A percentile compares a stretch with the other conserved stretches of the same genome.
phyloP scores from a whole-genome alignment of 768 basidiomycete genomes.

The Hortiboletus campestris region DNA sequence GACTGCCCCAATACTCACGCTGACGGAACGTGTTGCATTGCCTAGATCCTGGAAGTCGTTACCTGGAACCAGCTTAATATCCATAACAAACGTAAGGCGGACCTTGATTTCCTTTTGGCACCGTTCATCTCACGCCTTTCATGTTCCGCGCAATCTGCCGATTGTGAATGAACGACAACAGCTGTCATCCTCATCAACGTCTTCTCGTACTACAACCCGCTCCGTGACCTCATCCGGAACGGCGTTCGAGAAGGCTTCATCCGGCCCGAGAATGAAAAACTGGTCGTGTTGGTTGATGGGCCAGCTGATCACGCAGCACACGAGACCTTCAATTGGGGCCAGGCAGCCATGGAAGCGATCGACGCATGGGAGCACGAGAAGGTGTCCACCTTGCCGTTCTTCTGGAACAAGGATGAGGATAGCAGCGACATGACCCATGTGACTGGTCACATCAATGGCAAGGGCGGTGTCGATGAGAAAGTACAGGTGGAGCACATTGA shows the following conservation, averaged over 20 bases:
- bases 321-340: constrained; percentile 74
- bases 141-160: background rate
- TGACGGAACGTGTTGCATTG: constrained; percentile 4
- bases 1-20: background rate
- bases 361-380: constrained; percentile 52
- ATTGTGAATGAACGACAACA: constrained; percentile 27
- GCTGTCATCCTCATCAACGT: constrained; percentile 89
- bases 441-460: background rate
- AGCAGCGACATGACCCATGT: constrained; percentile 30
- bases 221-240: constrained; percentile 70
- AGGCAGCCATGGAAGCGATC: constrained; percentile 61
- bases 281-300: constrained; percentile 77
- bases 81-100: constrained; percentile 70
- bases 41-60: constrained; percentile 80
- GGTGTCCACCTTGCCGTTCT: constrained; percentile 37
- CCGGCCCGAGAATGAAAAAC: constrained; percentile 49
- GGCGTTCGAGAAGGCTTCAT: constrained; percentile 78
- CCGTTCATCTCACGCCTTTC: constrained; percentile 1
- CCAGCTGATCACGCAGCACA: constrained; percentile 53
- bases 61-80: constrained; percentile 95
- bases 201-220: constrained; percentile 74
- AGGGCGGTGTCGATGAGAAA: background rate
- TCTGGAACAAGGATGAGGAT: constrained; percentile 48
- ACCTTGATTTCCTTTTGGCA: background rate
- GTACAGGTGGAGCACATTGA: constrained; percentile 20